Percentiles rank a stretch among this genome's conserved stretches.
Evolutionary conservation across 768 basidiomycete genomes (phyloP).

Genomic region (Tulasnella sp.): DNA sequence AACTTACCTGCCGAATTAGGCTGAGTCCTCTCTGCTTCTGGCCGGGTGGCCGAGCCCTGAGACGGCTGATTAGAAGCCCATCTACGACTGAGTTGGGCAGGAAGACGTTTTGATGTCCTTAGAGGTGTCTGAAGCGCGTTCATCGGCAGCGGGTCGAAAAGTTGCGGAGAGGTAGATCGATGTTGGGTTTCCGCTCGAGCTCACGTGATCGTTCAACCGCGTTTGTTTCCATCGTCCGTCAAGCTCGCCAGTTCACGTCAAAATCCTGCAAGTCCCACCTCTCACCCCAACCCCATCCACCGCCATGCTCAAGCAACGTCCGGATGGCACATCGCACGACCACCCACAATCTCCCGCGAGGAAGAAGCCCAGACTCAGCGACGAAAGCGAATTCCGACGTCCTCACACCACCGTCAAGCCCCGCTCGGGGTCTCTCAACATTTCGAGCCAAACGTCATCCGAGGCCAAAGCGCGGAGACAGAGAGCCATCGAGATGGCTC

Average conservation of each 20-base stretch:
- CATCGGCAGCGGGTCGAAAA: not conserved
- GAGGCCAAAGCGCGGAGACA: conserved; percentile 23
- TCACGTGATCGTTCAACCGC: not conserved
- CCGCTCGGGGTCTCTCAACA: not conserved
- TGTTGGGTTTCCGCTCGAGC: not conserved
- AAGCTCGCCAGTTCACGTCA: not conserved
- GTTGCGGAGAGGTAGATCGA: not conserved
- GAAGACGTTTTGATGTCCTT: not conserved
- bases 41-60: not conserved
- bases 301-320: conserved; percentile 1
- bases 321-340: not conserved
- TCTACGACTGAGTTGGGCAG: not conserved
- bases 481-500: conserved; percentile 26
- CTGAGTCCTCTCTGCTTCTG: not conserved
- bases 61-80: not conserved
- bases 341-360: conserved; percentile 6
- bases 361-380: conserved; percentile 26
- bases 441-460: not conserved
- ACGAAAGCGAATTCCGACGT: conserved; percentile 1
- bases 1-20: not conserved
- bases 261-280: not conserved
- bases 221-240: not conserved
- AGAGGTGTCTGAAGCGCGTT: not conserved
- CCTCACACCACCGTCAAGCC: conserved; percentile 2
- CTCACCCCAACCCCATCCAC: not conserved